A percentile compares a stretch with the other conserved stretches of the same genome.
These are phyloP conservation scores for Leccinum longicurvipes DNA, from an alignment of 768 basidiomycete genomes.

Conservation along the genomic window DNA sequence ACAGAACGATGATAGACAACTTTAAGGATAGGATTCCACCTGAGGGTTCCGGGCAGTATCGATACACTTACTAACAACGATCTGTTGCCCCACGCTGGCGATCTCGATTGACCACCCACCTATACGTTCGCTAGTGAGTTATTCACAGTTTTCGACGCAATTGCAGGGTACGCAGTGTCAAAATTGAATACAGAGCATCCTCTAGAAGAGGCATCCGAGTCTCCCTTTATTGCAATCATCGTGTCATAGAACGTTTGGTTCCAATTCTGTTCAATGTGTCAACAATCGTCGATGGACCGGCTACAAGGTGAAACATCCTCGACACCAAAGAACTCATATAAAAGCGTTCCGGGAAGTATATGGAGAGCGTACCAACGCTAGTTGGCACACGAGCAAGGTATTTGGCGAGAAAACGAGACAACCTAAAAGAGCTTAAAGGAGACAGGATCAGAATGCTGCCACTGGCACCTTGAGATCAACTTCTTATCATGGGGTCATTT, in stretches of 20 bases:
- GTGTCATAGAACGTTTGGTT: too few relatives aligned
- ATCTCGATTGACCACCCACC: slow-evolving; percentile 10
- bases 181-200: too few relatives aligned
- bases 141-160: slow-evolving; percentile 19
- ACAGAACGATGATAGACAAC: background rate
- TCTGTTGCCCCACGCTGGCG: slow-evolving; percentile 28
- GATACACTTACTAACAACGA: slow-evolving; percentile 23
- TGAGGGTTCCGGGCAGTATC: slow-evolving; percentile 27
- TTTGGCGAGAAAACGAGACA: background rate
- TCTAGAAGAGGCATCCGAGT: too few relatives aligned
- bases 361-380: slow-evolving; percentile 23
- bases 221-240: too few relatives aligned
- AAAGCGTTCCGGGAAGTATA: slow-evolving; percentile 28
- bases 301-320: too few relatives aligned
- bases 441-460: slow-evolving; percentile 14
- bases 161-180: slow-evolving; percentile 4
- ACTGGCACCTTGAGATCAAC: slow-evolving; percentile 23
- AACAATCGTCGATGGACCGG: too few relatives aligned
- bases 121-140: background rate
- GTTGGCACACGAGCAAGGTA: slow-evolving; percentile 10
- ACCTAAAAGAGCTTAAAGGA: slow-evolving; percentile 9
- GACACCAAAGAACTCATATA: too few relatives aligned
- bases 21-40: slow-evolving; percentile 22
- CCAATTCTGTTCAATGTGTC: too few relatives aligned
- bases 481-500: slow-evolving; percentile 30